Evolutionary conservation across 805 yeast genomes (phyloP), one percentile per base, ranked within the genome.

Genomic region (Millerozyma miso): DNA sequence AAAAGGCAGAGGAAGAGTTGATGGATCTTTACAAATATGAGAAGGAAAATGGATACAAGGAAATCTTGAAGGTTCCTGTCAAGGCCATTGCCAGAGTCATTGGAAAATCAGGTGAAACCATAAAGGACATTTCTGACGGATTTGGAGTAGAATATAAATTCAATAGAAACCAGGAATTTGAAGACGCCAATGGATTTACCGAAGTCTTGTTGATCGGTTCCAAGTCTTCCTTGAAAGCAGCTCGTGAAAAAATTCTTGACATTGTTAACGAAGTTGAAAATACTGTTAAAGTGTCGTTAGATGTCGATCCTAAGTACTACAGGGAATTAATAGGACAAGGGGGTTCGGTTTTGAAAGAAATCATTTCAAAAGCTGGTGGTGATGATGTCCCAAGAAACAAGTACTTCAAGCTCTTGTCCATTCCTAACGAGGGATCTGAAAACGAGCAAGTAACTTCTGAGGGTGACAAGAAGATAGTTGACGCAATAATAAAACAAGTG

Each of bases 41-140:
- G 64, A 83, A 77, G 56, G 96, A 87, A 53, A 88, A 89, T 58
- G 91, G 96, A 14, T 79, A 79, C 66, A 74, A 77, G 44, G 73
- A 79, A 50, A 66, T 69, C n/a, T 60, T 91, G 33, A 59, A 67
- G 37, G 83, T 93, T 40, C 95, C 97, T 32, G 60, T 74, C 35
- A 78, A 75, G 47, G 83, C 88, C n/a, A 76, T 91, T 46, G 76
- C 97, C 16, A 76, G 88, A 58, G 81, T 93, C 45, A 89, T 93
- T 60, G 99, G 99, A 55, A 88, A 85, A 57, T 73, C 75, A 46
- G 97, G 98, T 59, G 91, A 87, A 47, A 77, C 76, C 40, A 84
- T 93, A 56, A 85, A 82, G 48, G 87, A 85, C 56, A 83, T 95
- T 44, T 79, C 87, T 47, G 89, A 83, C 40, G 79, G 75, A 33